Evolutionary conservation across 768 basidiomycete genomes (phyloP).

Genomic region (Leccinum disarticulatum): DNA sequence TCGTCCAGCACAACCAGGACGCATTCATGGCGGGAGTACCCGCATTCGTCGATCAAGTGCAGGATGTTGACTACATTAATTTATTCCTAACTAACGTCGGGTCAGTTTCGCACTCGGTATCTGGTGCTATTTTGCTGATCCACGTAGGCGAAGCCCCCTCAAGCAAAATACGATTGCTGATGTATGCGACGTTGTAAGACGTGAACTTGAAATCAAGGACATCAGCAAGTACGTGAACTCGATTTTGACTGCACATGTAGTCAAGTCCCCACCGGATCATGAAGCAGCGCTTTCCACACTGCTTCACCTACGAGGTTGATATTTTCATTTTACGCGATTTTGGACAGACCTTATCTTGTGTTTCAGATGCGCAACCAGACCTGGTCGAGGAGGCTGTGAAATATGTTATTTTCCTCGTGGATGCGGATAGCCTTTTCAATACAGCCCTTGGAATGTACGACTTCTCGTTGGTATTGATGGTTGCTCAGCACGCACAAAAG

Average conservation of each 20-base stretch:
- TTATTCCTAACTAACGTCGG: conserved; percentile 85
- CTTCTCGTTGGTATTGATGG: conserved; percentile 91
- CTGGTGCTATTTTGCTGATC: conserved; percentile 3
- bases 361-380: conserved; percentile 49
- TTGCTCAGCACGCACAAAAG: conserved; percentile 97
- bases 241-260: conserved; percentile 89
- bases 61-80: conserved; percentile 90
- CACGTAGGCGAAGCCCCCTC: conserved; percentile 56
- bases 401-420: conserved; percentile 96
- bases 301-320: conserved; percentile 72
- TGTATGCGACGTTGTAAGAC: conserved; percentile 76
- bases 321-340: not conserved
- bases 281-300: conserved; percentile 80
- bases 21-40: conserved; percentile 63
- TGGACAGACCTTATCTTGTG: not conserved
- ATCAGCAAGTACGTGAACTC: conserved; percentile 83
- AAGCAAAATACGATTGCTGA: conserved; percentile 57
- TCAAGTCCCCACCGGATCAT: conserved; percentile 88
- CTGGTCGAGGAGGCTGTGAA: conserved; percentile 96
- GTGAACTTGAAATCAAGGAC: conserved; percentile 68
- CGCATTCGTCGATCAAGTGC: conserved; percentile 79
- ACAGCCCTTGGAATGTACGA: conserved; percentile 99
- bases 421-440: conserved; percentile 88
- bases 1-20: conserved; percentile 79
- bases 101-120: conserved; percentile 41